Evolutionary conservation across 1,139 yeast genomes (phyloP).

Genomic region (Lizanozyma gosingica): DNA sequence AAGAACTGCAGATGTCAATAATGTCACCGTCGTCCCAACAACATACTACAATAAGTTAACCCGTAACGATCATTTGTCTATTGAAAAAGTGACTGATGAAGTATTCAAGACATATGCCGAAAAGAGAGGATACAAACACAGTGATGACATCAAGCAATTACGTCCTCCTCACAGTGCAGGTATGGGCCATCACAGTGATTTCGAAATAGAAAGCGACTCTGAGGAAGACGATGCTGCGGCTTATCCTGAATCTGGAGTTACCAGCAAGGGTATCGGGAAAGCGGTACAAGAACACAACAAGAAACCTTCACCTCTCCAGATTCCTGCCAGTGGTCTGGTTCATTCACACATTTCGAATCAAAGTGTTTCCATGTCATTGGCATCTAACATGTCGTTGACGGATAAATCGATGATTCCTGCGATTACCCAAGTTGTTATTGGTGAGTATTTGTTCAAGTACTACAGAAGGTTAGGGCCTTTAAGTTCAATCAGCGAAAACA

Average conservation of each 20-base stretch:
- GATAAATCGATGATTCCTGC: constrained; percentile 78
- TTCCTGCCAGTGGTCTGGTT: background rate
- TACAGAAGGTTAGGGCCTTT: constrained; percentile 72
- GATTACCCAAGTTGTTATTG: constrained; percentile 85
- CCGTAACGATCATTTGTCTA: constrained; percentile 30
- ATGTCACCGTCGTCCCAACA: constrained; percentile 55
- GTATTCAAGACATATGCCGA: constrained; percentile 35
- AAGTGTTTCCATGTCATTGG: constrained; percentile 37
- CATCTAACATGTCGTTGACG: constrained; percentile 61
- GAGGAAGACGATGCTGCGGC: background rate
- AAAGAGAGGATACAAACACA: constrained; percentile 34
- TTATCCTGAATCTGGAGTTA: background rate
- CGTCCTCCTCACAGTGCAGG: too few relatives aligned
- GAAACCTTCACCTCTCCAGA: background rate
- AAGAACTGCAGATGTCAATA: constrained; percentile 44
- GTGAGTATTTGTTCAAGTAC: constrained; percentile 84
- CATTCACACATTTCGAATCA: background rate
- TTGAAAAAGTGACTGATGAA: constrained; percentile 40
- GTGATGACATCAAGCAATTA: background rate
- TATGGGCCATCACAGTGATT: background rate
- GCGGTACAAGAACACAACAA: background rate
- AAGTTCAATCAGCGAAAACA: constrained; percentile 62
- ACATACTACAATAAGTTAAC: constrained; percentile 54
- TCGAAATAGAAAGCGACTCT: background rate
- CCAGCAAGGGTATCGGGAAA: background rate